phyloP scores from a whole-genome alignment of 2,329 filamentous ascomycete genomes.

The Ustulina deusta region DNA sequence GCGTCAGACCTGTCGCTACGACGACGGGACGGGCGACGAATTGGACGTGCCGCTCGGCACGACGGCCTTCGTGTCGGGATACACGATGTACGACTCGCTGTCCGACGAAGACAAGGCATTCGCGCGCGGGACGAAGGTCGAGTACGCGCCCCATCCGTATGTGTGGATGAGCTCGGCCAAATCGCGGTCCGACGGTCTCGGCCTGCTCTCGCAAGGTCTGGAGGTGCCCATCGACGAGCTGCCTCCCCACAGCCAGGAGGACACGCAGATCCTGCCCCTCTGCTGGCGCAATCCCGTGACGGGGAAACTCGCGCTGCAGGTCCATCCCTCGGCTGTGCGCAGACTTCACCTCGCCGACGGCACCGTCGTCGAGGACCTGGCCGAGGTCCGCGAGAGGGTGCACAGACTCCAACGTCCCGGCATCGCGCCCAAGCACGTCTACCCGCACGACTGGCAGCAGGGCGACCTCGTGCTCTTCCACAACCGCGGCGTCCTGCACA shows the following conservation, averaged over 20 bases:
- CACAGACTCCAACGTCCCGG: slow-evolving; percentile 77
- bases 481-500: slow-evolving; percentile 80
- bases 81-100: slow-evolving; percentile 76
- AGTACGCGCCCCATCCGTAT: slow-evolving; percentile 84
- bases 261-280: slow-evolving; percentile 80
- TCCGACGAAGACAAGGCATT: slow-evolving; percentile 75
- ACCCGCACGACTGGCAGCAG: slow-evolving; percentile 81
- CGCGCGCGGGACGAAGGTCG: slow-evolving; percentile 73
- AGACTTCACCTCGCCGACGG: slow-evolving; percentile 76
- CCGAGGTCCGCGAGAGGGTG: slow-evolving; percentile 74
- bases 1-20: slow-evolving; percentile 76
- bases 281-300: slow-evolving; percentile 82
- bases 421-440: slow-evolving; percentile 76
- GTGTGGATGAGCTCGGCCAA: slow-evolving; percentile 82
- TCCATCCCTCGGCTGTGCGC: slow-evolving; percentile 78
- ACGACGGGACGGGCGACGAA: slow-evolving; percentile 75
- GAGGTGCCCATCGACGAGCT: slow-evolving; percentile 72
- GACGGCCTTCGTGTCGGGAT: slow-evolving; percentile 79
- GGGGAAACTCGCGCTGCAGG: slow-evolving; percentile 75
- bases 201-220: slow-evolving; percentile 73
- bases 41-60: slow-evolving; percentile 78
- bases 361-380: slow-evolving; percentile 75
- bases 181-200: slow-evolving; percentile 75
- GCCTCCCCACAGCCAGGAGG: slow-evolving; percentile 72
- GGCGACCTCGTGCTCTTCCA: slow-evolving; percentile 83